These are phyloP conservation scores for Ambrosiella xylebori DNA, from an alignment of 2,329 filamentous ascomycete genomes.

Conservation along the genomic window DNA sequence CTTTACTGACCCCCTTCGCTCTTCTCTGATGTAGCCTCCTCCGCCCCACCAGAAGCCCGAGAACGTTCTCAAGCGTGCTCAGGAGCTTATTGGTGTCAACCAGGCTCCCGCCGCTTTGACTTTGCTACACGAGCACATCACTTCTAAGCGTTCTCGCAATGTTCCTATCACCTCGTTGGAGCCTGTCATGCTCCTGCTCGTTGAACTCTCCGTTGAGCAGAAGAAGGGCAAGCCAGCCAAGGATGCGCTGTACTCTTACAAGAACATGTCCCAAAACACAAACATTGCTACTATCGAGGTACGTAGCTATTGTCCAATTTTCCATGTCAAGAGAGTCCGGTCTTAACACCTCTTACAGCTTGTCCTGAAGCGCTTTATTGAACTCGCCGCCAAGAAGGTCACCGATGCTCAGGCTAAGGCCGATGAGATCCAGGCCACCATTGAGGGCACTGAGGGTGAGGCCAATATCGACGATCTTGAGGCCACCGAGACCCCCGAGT, in stretches of 20 bases:
- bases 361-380: constrained; percentile 94
- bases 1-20: constrained; percentile 7
- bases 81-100: constrained; percentile 96
- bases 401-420: constrained; percentile 90
- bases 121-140: constrained; percentile 97
- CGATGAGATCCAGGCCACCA: constrained; percentile 76
- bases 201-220: constrained; percentile 90
- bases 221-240: constrained; percentile 98
- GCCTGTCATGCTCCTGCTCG: constrained; percentile 95
- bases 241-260: constrained; percentile 98
- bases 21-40: constrained; percentile 48
- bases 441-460: constrained; percentile 52
- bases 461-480: constrained; percentile 80
- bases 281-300: constrained; percentile 94
- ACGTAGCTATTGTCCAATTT: not conserved
- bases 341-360: constrained; percentile 31
- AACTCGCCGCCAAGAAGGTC: constrained; percentile 90
- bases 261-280: constrained; percentile 98
- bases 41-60: constrained; percentile 95
- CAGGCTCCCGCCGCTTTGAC: constrained; percentile 84
- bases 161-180: constrained; percentile 90
- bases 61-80: constrained; percentile 95
- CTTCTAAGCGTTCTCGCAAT: constrained; percentile 93
- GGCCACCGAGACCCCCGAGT: constrained; percentile 93
- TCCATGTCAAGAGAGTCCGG: not conserved